Percentiles rank a stretch among this genome's conserved stretches.
These are phyloP conservation scores for Cytospora piceicola DNA, from an alignment of 2,329 filamentous ascomycete genomes.

Conservation along the genomic window DNA sequence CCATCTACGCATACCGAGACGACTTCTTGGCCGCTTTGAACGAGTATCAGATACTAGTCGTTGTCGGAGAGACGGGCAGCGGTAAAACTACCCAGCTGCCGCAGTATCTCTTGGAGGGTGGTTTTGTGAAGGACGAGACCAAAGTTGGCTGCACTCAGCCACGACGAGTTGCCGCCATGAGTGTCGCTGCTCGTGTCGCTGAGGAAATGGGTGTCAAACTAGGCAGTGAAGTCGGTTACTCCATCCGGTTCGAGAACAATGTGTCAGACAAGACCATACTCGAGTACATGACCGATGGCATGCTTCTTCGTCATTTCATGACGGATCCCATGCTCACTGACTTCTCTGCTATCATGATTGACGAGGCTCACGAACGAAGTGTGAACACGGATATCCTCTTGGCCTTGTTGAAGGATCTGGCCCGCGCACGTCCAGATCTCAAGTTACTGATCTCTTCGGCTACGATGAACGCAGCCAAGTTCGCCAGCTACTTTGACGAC, in stretches of 20 bases:
- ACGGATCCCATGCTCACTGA: slow-evolving; percentile 81
- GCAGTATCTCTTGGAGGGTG: slow-evolving; percentile 90
- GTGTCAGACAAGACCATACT: slow-evolving; percentile 89
- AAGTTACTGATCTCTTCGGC: slow-evolving; percentile 92
- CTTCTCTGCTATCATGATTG: slow-evolving; percentile 92
- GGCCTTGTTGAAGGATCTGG: slow-evolving; percentile 86
- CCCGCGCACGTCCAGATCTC: slow-evolving; percentile 79
- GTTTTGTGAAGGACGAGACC: slow-evolving; percentile 80
- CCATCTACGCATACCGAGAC: slow-evolving; percentile 86
- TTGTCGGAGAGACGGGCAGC: slow-evolving; percentile 92
- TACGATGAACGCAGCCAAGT: slow-evolving; percentile 92
- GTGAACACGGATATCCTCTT: slow-evolving; percentile 89
- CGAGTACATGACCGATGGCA: slow-evolving; percentile 97
- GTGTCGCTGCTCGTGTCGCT: slow-evolving; percentile 91
- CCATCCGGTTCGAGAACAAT: slow-evolving; percentile 91
- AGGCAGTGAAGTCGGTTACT: slow-evolving; percentile 91
- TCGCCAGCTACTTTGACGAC: slow-evolving; percentile 88
- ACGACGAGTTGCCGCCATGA: slow-evolving; percentile 94
- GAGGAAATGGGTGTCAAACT: slow-evolving; percentile 91
- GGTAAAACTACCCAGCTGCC: slow-evolving; percentile 96
- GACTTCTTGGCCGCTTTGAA: slow-evolving; percentile 85
- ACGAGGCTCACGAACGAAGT: slow-evolving; percentile 95
- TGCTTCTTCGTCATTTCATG: slow-evolving; percentile 87
- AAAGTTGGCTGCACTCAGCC: slow-evolving; percentile 95
- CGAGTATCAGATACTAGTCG: slow-evolving; percentile 83